Evolutionary conservation across 164 flowering plant species (phyloP), one percentile per base, ranked within the genome.

Genomic region (Aristolochia contorta): DNA sequence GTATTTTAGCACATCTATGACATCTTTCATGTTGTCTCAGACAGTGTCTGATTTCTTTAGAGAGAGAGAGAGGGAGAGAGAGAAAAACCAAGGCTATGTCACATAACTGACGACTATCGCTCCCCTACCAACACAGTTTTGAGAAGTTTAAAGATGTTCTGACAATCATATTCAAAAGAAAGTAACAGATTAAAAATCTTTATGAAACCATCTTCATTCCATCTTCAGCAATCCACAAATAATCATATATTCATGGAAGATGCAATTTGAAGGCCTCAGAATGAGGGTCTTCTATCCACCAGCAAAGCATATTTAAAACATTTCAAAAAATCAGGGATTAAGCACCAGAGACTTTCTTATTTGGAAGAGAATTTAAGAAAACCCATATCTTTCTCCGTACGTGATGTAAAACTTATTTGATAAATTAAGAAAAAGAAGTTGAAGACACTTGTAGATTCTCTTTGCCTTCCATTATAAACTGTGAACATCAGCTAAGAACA

Each of bases 261-360:
- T n/a, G n/a, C 71, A 72, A 56, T 65, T 80, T 84, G 67, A 84
- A 88, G 16, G 84, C 84, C 61, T 84, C 85, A 18, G 89, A 78
- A 62, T 81, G 67, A 33, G 83, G 88, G 63, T 88, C 91, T 71
- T 91, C 94, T 12, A 77, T 78, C 92, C 92, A 88, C 54, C 96
- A 88, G 63, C 86, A 81, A 69, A 88, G 80, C 96, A 88, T 84
- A 66, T 81, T 82, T 57, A 88, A 51, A 21, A 59, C 47, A 47
- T 57, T n/a, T 53, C 8, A 53, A 53, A 21, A 22, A 53, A 19
- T 18, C 6, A n/a, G 23, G 22, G 5, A 1, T 1, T 48, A 15
- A 3, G 4, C 20, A 48, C 4, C 20, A 3, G n/a, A 3, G 51
- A 48, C 16, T 48, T 15, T 3, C 20, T 48, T 3, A n/a, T n/a